Base-by-base conservation (phyloP, 2,329 filamentous ascomycete genomes). In the Emmonsia crescens region DNA sequence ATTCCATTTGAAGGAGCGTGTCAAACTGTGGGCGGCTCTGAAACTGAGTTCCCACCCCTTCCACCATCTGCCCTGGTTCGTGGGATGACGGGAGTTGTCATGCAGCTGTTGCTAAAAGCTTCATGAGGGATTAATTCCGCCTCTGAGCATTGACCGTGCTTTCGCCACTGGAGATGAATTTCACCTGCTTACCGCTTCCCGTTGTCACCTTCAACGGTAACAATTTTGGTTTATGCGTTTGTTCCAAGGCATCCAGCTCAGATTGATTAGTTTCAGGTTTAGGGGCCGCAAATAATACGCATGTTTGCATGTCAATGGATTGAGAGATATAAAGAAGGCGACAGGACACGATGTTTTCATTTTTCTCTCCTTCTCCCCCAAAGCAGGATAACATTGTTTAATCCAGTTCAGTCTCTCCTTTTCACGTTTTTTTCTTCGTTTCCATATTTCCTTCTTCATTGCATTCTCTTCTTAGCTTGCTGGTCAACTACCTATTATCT, bases 301-400 rank as follows among this genome's bases (percentile, higher is more conserved):
- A 31, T 31, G 24, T 31, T 51, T 27, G 10, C 5, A 36, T 31
- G 14, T 21, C 16, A 33, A 36, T 21, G 19, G 9, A 21, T n/a
- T 24, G 72, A 73, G 64, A 57, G 36, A 44, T 57, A 57, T 57
- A 57, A 44, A 57, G 55, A 57, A 14, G 31, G 12, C 14, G 19
- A 40, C 42, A 59, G 33, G 40, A 24, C 14, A 27, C 55, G n/a
- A 27, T 42, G 36, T 29, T 9, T 27, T 57, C 40, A 5, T 3
- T 48, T 48, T 59, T 59, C 29, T 38, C 24, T 19, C 29, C 14
- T 48, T 21, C 42, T 31, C 5, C 38, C 2, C 5, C n/a, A n/a
- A 38, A 31, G 14, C 24, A 48, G 21, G 27, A 46, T 49, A 12
- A 5, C 21, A 31, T 48, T 36, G 29, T 31, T 49, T 24, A 48